Evolutionary conservation across 805 yeast genomes (phyloP).

Genomic region (Candida sonorensis): DNA sequence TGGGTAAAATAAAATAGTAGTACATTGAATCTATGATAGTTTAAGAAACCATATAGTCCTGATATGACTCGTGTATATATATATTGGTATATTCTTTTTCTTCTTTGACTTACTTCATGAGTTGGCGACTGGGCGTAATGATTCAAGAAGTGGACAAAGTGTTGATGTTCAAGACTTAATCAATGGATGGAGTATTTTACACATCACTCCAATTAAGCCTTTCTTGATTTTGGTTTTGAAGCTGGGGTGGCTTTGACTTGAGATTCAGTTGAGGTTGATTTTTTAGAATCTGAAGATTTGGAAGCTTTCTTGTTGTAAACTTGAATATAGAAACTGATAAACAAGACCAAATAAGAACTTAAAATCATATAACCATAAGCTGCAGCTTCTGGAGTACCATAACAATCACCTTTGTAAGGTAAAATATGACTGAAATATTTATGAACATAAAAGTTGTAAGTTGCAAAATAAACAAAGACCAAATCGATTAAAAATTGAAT

Average conservation of each 20-base stretch:
- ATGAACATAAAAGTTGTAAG: slow-evolving; percentile 81
- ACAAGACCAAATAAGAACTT: slow-evolving; percentile 81
- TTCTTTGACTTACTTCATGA: too few species aligned
- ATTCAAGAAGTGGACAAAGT: not conserved
- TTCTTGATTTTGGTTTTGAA: slow-evolving; percentile 23
- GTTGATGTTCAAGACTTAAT: not conserved
- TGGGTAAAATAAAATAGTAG: too few species aligned
- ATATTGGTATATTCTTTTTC: too few species aligned
- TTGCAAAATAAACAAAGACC: slow-evolving; percentile 86
- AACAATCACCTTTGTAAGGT: slow-evolving; percentile 80
- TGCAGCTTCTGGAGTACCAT: slow-evolving; percentile 92
- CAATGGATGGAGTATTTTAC: not conserved
- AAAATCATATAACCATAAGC: slow-evolving; percentile 82
- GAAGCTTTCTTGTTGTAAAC: slow-evolving; percentile 56
- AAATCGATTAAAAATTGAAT: slow-evolving; percentile 87
- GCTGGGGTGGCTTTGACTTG: slow-evolving; percentile 13
- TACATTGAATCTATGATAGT: too few species aligned
- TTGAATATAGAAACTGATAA: slow-evolving; percentile 87
- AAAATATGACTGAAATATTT: slow-evolving; percentile 52
- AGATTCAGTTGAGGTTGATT: slow-evolving; percentile 8
- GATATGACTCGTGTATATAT: too few species aligned
- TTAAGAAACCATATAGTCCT: too few species aligned
- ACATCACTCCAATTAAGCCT: slow-evolving; percentile 15
- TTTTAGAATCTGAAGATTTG: slow-evolving; percentile 15
- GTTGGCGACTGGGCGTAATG: not conserved